Conservation (phyloP, 2,329 filamentous ascomycete species). For the Apiospora koreana region DNA sequence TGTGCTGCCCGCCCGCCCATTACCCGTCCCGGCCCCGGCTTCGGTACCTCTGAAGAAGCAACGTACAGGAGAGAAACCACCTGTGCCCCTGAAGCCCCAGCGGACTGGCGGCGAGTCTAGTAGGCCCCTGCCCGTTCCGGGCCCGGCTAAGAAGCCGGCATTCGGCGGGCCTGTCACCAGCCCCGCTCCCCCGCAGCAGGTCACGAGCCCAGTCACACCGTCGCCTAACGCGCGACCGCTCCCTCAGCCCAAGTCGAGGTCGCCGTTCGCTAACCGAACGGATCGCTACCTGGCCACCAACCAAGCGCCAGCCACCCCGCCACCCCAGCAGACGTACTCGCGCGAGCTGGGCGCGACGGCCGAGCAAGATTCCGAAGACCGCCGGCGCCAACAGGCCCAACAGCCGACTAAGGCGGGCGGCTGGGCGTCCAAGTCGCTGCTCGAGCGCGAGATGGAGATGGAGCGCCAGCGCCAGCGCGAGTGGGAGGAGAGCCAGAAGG, state of each 20-base stretch:
- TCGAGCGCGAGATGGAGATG: conserved; percentile 80
- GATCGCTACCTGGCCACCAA: conserved; percentile 60
- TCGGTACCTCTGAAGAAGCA: conserved; percentile 30
- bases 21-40: conserved; percentile 39
- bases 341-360: conserved; percentile 57
- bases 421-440: conserved; percentile 67
- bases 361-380: conserved; percentile 64
- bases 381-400: conserved; percentile 59
- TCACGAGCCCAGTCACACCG: conserved; percentile 5
- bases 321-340: conserved; percentile 52
- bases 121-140: conserved; percentile 54
- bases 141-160: conserved; percentile 40
- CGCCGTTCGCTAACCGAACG: conserved; percentile 46
- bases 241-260: conserved; percentile 26
- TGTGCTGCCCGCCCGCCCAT: conserved; percentile 37
- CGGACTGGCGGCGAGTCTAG: conserved; percentile 39
- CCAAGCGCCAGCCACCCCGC: conserved; percentile 45
- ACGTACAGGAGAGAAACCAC: conserved; percentile 26
- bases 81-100: conserved; percentile 7
- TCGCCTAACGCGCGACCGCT: conserved; percentile 25
- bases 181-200: conserved; percentile 19
- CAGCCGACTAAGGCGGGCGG: conserved; percentile 62
- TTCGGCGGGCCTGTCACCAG: conserved; percentile 19
- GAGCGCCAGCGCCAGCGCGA: conserved; percentile 75
- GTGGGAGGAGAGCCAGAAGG: conserved; percentile 76